Evolutionary conservation across 1,284 basidiomycete species (phyloP).

Genomic region (Pseudozyma hubeiensis): DNA sequence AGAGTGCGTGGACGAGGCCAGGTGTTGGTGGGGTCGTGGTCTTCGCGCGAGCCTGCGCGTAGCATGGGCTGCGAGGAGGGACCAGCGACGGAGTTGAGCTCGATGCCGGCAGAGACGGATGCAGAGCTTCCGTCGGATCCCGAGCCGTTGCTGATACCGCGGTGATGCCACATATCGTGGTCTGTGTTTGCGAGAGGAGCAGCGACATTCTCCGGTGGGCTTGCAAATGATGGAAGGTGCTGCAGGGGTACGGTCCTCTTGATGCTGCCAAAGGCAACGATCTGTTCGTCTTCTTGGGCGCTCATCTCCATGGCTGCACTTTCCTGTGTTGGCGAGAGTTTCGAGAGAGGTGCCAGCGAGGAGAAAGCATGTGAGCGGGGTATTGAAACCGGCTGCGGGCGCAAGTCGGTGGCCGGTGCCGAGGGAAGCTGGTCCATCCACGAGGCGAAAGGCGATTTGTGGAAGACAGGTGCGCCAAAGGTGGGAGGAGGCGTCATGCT

Average conservation of each 20-base stretch:
- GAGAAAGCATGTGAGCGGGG: conserved; percentile 54
- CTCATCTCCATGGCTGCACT: conserved; percentile 28
- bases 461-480: conserved; percentile 40
- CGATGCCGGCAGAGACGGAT: conserved; percentile 31
- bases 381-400: conserved; percentile 25
- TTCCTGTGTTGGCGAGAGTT: conserved; percentile 34
- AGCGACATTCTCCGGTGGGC: conserved; percentile 4
- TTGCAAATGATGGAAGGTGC: conserved; percentile 22
- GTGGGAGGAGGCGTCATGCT: conserved; percentile 58
- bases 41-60: conserved; percentile 25
- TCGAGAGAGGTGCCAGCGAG: conserved; percentile 38
- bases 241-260: conserved; percentile 44
- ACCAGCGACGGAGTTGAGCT: conserved; percentile 29
- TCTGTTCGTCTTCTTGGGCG: conserved; percentile 12
- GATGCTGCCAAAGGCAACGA: conserved; percentile 17
- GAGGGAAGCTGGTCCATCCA: conserved; percentile 29
- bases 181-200: conserved; percentile 2
- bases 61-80: conserved; percentile 45
- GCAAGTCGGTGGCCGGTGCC: conserved; percentile 31
- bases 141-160: conserved; percentile 38
- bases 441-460: conserved; percentile 48
- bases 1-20: conserved; percentile 28
- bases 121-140: conserved; percentile 42
- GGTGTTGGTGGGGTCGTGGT: conserved; percentile 3
- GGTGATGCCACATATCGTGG: conserved; percentile 34